Evolutionary conservation across 331 rosid genomes (phyloP), one percentile per base, ranked within the genome.

Genomic region (Malus hybrid): DNA sequence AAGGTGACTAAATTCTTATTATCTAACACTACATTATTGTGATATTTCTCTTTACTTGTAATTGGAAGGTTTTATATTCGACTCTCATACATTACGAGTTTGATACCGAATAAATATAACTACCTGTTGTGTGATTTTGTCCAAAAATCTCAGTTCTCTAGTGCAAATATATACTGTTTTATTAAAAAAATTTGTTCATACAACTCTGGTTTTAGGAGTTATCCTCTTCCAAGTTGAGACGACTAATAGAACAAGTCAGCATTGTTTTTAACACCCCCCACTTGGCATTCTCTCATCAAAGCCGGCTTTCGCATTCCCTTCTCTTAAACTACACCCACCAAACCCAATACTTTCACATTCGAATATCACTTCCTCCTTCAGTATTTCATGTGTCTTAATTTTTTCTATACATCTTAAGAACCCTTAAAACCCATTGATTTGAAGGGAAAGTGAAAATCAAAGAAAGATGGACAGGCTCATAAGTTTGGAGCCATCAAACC

Each of bases 401-500:
- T 50, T 58, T 20, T 56, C 29, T 66, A 33, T 20, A 66, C 8
- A 10, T 72, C 36, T 33, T 55, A 13, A 29, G 57, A 33, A 63
- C 12, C 67, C 39, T 32, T 15, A 15, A 63, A 26, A 29, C 33
- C 4, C 18, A 26, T 15, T 26, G 34, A 7, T 13, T 16, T 29
- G 36, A 26, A 63, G 10, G 39, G 32, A 5, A 63, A 63, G 36
- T 63, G 67, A 63, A 63, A 63, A 63, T 29, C 67, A 63, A 63
- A 28, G 18, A 14, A 18, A 67, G 12, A 93, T 89, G 98, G 96
- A 90, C 66, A 82, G 97, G 76, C 93, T 93, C 75, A 88, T 89
- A 71, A 86, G 77, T 83, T 65, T 93, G 77, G 98, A 93, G 13
- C 97, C 98, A 48, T 93, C 97, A 57, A 91, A 81, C 88, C 19